phyloP scores from a whole-genome alignment of 2,329 filamentous ascomycete species.

The Apiospora rasikravindrae region DNA sequence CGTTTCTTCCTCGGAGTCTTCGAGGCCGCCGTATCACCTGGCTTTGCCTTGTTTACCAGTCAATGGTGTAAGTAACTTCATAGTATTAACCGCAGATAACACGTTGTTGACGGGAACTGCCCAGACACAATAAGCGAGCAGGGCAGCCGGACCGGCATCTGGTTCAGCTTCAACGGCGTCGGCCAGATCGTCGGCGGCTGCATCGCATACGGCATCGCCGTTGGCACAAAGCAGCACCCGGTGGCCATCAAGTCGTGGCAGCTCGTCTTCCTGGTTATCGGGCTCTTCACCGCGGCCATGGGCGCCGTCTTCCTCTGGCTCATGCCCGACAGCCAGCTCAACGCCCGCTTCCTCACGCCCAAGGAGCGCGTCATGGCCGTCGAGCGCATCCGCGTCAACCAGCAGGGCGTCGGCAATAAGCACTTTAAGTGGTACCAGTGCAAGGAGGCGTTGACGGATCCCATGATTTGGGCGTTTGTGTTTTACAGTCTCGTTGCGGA shows the following conservation, averaged over 20 bases:
- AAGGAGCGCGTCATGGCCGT: conserved; percentile 61
- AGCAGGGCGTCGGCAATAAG: conserved; percentile 72
- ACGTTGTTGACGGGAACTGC: neutral
- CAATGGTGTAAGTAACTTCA: conserved; percentile 32
- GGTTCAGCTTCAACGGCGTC: conserved; percentile 42
- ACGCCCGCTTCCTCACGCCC: conserved; percentile 54
- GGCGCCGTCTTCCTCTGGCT: conserved; percentile 55
- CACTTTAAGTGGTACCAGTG: conserved; percentile 70
- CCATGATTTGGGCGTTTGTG: conserved; percentile 44
- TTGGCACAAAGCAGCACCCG: conserved; percentile 52
- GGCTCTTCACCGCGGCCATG: conserved; percentile 54
- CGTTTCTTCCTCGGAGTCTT: conserved; percentile 49
- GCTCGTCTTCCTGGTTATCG: conserved; percentile 61
- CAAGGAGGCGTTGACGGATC: conserved; percentile 43
- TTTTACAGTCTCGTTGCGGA: conserved; percentile 40
- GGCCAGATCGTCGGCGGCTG: conserved; percentile 47
- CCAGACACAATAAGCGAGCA: conserved; percentile 35
- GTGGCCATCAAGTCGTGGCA: conserved; percentile 66
- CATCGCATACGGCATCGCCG: conserved; percentile 48
- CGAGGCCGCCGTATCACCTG: conserved; percentile 42
- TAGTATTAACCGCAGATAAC: no score
- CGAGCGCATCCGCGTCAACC: conserved; percentile 63
- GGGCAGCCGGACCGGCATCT: conserved; percentile 35
- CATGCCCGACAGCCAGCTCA: conserved; percentile 50
- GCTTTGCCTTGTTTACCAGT: conserved; percentile 39